Evolutionary conservation across 2,329 filamentous ascomycete genomes (phyloP).

Genomic region (Aspergillus unguis): DNA sequence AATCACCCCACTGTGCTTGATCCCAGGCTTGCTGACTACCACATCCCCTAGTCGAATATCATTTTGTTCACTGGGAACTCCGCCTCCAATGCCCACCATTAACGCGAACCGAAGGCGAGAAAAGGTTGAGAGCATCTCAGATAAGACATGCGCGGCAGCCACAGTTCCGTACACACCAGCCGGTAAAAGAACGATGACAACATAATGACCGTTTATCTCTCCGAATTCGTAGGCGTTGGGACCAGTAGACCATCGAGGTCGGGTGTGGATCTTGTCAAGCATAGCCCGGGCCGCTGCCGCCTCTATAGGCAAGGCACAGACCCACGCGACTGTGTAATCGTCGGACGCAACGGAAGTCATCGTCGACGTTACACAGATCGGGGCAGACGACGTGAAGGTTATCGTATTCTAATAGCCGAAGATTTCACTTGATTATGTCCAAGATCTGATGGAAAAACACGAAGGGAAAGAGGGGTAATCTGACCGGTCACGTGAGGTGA

Average conservation of each 20-base stretch:
- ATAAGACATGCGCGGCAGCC: not conserved
- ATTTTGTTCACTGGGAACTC: conserved; percentile 7
- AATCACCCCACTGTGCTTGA: not conserved
- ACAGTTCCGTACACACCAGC: not conserved
- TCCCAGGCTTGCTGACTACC: conserved; percentile 14
- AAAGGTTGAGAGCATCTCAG: not conserved
- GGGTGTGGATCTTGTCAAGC: conserved; percentile 12
- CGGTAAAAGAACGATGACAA: conserved; percentile 18
- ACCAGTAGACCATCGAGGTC: conserved; percentile 2
- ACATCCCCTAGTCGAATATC: conserved; percentile 23
- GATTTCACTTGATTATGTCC: too few species aligned
- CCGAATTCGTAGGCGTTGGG: conserved; percentile 18
- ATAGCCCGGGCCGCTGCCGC: conserved; percentile 17
- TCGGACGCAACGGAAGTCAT: conserved; percentile 2
- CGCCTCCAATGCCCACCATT: conserved; percentile 19
- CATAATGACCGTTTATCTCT: conserved; percentile 16
- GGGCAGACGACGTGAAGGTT: not conserved
- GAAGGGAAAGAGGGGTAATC: too few species aligned
- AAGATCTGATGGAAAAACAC: too few species aligned
- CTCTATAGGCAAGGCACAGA: conserved; percentile 17
- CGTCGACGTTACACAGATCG: not conserved
- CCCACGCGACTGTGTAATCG: conserved; percentile 18
- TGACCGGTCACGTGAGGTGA: too few species aligned
- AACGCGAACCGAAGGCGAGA: conserved; percentile 4
- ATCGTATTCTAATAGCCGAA: not conserved